phyloP scores from a whole-genome alignment of 2,329 filamentous ascomycete species.

The Akanthomyces lecanii region DNA sequence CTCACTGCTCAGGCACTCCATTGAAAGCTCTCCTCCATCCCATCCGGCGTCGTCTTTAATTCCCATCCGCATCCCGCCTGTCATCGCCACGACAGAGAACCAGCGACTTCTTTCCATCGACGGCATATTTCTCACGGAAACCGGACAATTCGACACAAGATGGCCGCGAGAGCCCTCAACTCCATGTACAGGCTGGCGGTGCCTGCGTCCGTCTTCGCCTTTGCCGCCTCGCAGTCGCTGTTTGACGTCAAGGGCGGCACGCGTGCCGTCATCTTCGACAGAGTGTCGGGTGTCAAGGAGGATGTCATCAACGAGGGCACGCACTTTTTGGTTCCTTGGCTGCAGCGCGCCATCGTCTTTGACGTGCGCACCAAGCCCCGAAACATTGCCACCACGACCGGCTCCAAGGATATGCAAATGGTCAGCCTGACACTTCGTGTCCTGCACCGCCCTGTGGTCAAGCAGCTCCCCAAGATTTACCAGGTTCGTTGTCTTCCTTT shows the following conservation, averaged over 20 bases:
- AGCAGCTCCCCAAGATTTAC: constrained; percentile 93
- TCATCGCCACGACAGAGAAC: background rate
- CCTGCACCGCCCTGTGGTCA: constrained; percentile 88
- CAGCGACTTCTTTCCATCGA: background rate
- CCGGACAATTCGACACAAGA: constrained; percentile 26
- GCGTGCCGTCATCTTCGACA: constrained; percentile 96
- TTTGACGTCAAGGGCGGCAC: constrained; percentile 97
- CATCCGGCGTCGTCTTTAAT: constrained; percentile 1
- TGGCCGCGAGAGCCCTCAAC: constrained; percentile 57
- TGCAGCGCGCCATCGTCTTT: constrained; percentile 91
- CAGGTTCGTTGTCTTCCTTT: constrained; percentile 61
- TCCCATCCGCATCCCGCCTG: constrained; percentile 7
- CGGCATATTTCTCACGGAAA: background rate
- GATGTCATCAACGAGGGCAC: constrained; percentile 91
- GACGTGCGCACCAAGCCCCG: constrained; percentile 96
- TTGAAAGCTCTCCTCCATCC: constrained; percentile 12
- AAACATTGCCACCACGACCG: constrained; percentile 96
- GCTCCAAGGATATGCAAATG: constrained; percentile 99
- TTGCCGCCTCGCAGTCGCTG: constrained; percentile 70
- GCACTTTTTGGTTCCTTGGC: constrained; percentile 92
- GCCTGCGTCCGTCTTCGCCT: constrained; percentile 65
- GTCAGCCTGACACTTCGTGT: constrained; percentile 96
- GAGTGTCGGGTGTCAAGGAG: constrained; percentile 87
- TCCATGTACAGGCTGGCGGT: constrained; percentile 65
- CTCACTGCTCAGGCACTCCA: constrained; percentile 16